Evolutionary conservation across 2,329 filamentous ascomycete genomes (phyloP).

Genomic region (Diaporthe velutina): DNA sequence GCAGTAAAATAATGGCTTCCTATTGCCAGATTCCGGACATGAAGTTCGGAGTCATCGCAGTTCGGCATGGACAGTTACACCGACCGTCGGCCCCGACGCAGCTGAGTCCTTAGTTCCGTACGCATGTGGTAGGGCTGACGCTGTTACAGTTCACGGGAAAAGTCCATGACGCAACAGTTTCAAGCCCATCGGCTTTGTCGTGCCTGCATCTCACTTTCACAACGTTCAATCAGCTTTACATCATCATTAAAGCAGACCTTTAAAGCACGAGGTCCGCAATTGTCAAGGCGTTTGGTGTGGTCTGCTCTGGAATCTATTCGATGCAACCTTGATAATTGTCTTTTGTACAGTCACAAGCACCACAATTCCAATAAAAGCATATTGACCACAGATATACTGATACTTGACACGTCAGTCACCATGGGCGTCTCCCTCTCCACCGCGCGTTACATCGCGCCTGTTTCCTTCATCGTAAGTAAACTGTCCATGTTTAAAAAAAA

Average conservation of each 20-base stretch:
- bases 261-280: neutral
- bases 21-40: no score
- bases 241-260: slow-evolving; percentile 8
- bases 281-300: no score
- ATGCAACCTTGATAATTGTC: neutral
- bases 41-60: neutral
- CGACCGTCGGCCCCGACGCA: slow-evolving; percentile 18
- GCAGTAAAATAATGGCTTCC: no score
- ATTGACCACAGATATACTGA: no score
- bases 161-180: slow-evolving; percentile 36
- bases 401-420: no score
- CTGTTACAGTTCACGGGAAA: slow-evolving; percentile 12
- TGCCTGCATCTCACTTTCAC: slow-evolving; percentile 8
- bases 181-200: slow-evolving; percentile 29
- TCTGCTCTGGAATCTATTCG: neutral
- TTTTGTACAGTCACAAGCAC: neutral
- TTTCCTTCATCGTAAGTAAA: slow-evolving; percentile 57
- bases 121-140: slow-evolving; percentile 10
- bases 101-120: neutral
- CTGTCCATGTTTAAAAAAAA: neutral
- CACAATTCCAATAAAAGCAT: neutral
- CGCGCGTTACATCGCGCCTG: slow-evolving; percentile 65
- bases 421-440: slow-evolving; percentile 69
- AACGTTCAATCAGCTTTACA: neutral
- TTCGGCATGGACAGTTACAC: slow-evolving; percentile 9